phyloP scores from a whole-genome alignment of 805 yeast species.

The Vanderwaltozyma yarrowii region DNA sequence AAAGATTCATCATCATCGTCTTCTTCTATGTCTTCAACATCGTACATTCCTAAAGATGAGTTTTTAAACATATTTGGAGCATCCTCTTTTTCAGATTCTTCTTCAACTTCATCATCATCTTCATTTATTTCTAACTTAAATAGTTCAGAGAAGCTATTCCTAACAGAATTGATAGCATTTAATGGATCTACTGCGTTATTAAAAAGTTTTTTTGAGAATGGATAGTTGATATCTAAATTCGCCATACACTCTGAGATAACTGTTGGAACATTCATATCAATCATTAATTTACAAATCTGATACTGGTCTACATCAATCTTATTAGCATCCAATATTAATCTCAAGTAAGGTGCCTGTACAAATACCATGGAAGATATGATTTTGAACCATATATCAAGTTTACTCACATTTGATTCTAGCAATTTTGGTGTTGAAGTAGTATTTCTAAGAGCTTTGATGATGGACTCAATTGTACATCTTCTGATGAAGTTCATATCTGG shows the following conservation, averaged over 20 bases:
- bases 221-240: slow-evolving; percentile 63
- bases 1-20: slow-evolving; percentile 41
- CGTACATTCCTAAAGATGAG: slow-evolving; percentile 92
- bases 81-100: slow-evolving; percentile 55
- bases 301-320: slow-evolving; percentile 51
- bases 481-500: slow-evolving; percentile 65
- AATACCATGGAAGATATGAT: slow-evolving; percentile 21
- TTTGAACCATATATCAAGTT: slow-evolving; percentile 25
- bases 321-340: slow-evolving; percentile 37
- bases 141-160: slow-evolving; percentile 44
- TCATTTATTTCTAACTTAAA: slow-evolving; percentile 54
- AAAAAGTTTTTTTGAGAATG: slow-evolving; percentile 51
- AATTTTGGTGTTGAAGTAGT: slow-evolving; percentile 24
- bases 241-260: slow-evolving; percentile 52
- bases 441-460: slow-evolving; percentile 53
- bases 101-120: slow-evolving; percentile 44
- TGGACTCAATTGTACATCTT: slow-evolving; percentile 59
- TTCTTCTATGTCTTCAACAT: slow-evolving; percentile 62
- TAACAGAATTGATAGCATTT: slow-evolving; percentile 44
- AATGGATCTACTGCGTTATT: slow-evolving; percentile 51
- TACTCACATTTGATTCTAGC: slow-evolving; percentile 20
- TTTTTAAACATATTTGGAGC: slow-evolving; percentile 77
- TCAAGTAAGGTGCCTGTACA: slow-evolving; percentile 23
- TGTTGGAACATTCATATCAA: slow-evolving; percentile 55
- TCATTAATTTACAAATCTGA: slow-evolving; percentile 51